These are phyloP conservation scores for Ambrosiella cleistominuta DNA, from an alignment of 2,329 filamentous ascomycete species.

Conservation along the genomic window DNA sequence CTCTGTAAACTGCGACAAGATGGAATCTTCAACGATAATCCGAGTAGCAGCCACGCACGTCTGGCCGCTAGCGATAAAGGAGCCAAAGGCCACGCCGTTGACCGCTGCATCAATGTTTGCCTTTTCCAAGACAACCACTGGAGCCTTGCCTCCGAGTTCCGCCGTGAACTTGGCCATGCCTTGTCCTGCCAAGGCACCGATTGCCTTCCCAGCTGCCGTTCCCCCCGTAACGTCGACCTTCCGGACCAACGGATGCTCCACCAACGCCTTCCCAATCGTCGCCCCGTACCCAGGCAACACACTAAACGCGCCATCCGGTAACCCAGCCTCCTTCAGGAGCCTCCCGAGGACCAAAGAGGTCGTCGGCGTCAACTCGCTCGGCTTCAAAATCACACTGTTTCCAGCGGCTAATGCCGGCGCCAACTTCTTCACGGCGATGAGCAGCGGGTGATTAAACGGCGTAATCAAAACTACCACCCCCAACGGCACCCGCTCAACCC, in stretches of 20 bases:
- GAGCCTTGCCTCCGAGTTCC: conserved; percentile 50
- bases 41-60: conserved; percentile 42
- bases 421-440: conserved; percentile 29
- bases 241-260: conserved; percentile 48
- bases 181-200: conserved; percentile 50
- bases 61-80: conserved; percentile 38
- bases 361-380: conserved; percentile 36
- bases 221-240: conserved; percentile 66
- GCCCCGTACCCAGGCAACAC: conserved; percentile 53
- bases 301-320: conserved; percentile 59
- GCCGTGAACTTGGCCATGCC: conserved; percentile 46
- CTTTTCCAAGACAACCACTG: conserved; percentile 48
- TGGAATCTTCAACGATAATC: conserved; percentile 36
- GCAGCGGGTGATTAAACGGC: conserved; percentile 36
- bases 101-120: conserved; percentile 46
- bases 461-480: conserved; percentile 37
- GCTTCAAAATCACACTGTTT: conserved; percentile 34
- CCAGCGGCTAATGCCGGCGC: conserved; percentile 31
- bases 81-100: conserved; percentile 27
- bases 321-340: conserved; percentile 52
- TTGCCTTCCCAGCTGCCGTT: conserved; percentile 49
- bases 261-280: conserved; percentile 49
- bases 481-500: conserved; percentile 34
- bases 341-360: conserved; percentile 24
- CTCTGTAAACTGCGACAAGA: conserved; percentile 37